A percentile compares a stretch with the other conserved stretches of the same genome.
These are phyloP conservation scores for Pythium rhizo-oryzae DNA, from an alignment of 352 stramenopile genomes.

Conservation along the genomic window DNA sequence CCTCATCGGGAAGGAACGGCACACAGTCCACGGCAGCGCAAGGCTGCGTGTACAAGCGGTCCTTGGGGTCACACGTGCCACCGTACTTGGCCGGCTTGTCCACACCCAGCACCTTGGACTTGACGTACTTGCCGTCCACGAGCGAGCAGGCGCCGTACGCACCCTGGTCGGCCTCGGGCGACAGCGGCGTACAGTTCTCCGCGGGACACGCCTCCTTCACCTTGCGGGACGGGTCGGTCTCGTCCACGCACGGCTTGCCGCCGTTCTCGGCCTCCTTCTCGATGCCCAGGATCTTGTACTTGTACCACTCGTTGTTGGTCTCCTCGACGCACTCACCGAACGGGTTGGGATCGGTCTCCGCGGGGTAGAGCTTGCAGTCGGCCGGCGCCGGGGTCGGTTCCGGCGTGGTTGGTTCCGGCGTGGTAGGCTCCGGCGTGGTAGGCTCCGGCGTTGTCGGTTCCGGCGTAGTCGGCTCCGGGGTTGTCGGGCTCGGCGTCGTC, in stretches of 20 bases:
- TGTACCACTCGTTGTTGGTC: neutral
- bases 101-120: conserved; percentile 2
- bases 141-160: neutral
- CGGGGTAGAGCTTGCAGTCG: neutral
- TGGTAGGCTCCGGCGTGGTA: too few species aligned
- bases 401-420: too few species aligned
- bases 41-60: too few species aligned
- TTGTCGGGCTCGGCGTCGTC: too few species aligned
- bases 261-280: too few species aligned
- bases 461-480: too few species aligned
- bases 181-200: neutral
- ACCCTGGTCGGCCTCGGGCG: neutral
- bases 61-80: neutral
- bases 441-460: too few species aligned
- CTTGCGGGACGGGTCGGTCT: too few species aligned
- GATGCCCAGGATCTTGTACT: neutral
- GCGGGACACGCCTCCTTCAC: too few species aligned
- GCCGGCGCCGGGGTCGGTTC: too few species aligned
- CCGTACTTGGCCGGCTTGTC: neutral
- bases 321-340: neutral
- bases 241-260: neutral
- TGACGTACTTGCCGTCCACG: neutral
- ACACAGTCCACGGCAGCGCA: neutral
- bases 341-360: neutral
- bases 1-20: neutral